phyloP scores from a whole-genome alignment of 495 filamentous ascomycete genomes.

The Tuber calosporum region DNA sequence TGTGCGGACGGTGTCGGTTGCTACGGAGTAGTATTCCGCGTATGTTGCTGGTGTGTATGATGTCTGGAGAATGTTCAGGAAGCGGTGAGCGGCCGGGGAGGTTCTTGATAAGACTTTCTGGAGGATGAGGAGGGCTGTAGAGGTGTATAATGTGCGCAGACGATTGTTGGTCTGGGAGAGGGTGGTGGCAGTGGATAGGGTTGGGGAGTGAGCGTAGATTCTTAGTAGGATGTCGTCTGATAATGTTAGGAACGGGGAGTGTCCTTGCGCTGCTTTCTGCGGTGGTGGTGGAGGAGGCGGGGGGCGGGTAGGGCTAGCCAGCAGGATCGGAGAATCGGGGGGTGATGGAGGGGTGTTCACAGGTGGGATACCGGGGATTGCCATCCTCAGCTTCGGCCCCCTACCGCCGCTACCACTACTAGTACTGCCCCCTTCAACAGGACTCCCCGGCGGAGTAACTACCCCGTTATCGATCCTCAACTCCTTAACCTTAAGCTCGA shows the following conservation, averaged over 20 bases:
- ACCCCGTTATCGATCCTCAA: not conserved
- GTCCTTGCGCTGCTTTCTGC: not conserved
- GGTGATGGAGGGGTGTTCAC: constrained; percentile 21
- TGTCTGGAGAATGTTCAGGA: constrained; percentile 17
- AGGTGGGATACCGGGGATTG: not conserved
- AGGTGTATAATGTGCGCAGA: constrained; percentile 14
- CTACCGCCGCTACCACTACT: not conserved
- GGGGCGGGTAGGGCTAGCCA: constrained; percentile 18
- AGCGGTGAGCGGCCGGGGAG: constrained; percentile 7
- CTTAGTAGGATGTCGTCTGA: constrained; percentile 26
- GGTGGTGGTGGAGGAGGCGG: constrained; percentile 27
- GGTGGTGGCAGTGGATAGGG: constrained; percentile 14
- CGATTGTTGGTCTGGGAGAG: constrained; percentile 18
- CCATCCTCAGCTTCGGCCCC: not conserved
- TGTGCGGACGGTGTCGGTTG: constrained; percentile 12
- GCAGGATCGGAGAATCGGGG: constrained; percentile 12
- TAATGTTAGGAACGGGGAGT: constrained; percentile 19
- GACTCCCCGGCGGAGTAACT: not conserved
- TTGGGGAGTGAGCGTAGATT: constrained; percentile 22
- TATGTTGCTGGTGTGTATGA: constrained; percentile 16
- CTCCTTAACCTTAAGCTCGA: constrained; percentile 17
- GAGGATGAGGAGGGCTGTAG: constrained; percentile 19
- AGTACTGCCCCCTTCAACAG: not conserved
- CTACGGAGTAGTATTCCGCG: constrained; percentile 15
- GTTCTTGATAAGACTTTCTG: constrained; percentile 14